Conservation (phyloP, 345 rosid genomes). For the Conringia planisiliqua region DNA sequence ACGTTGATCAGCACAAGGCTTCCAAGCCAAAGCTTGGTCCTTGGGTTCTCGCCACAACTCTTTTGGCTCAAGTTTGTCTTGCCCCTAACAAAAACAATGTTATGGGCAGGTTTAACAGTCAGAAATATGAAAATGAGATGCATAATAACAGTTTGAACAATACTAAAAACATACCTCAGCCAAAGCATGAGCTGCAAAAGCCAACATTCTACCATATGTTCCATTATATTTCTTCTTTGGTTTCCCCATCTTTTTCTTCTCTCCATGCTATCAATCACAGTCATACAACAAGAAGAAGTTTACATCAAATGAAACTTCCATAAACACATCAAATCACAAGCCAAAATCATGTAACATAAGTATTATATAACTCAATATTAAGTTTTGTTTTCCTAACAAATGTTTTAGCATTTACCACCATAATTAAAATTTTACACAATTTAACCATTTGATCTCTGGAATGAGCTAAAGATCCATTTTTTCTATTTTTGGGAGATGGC, state of each 20-base stretch:
- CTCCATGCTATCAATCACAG: conserved; percentile 35
- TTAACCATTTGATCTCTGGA: background rate
- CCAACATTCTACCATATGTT: conserved; percentile 72
- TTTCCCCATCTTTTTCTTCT: conserved; percentile 42
- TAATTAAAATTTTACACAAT: background rate
- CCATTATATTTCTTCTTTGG: conserved; percentile 48
- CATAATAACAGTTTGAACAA: background rate
- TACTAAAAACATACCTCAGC: conserved; percentile 61
- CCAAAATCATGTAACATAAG: background rate
- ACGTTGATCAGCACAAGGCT: conserved; percentile 81
- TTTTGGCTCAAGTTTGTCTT: conserved; percentile 84
- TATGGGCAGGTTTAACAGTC: background rate
- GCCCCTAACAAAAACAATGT: conserved; percentile 37
- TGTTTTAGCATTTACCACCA: background rate
- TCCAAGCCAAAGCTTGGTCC: conserved; percentile 78
- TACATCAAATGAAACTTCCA: conserved; percentile 4
- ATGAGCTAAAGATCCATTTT: background rate
- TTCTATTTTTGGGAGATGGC: background rate
- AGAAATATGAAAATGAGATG: background rate
- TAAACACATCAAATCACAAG: background rate
- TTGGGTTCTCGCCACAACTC: conserved; percentile 88
- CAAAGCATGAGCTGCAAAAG: conserved; percentile 86
- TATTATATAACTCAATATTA: background rate
- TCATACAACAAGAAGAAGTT: background rate
- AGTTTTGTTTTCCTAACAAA: background rate